Conservation (phyloP, 768 basidiomycete genomes). For the Amanita jacksonii region DNA sequence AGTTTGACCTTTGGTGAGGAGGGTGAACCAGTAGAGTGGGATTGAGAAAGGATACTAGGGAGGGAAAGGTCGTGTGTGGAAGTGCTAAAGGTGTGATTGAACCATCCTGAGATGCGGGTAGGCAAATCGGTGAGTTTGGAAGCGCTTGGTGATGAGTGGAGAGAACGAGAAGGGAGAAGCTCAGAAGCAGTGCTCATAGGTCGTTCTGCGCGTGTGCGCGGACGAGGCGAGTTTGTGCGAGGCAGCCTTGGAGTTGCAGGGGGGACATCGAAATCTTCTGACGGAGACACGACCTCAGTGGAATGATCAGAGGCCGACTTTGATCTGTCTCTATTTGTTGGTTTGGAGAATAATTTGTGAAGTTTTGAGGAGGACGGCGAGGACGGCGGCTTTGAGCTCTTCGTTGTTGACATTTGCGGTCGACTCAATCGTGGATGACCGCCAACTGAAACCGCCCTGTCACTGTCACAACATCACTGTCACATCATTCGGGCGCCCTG, state of each 20-base stretch:
- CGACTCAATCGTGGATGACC: too few relatives aligned
- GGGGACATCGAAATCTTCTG: not conserved
- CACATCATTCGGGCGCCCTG: too few relatives aligned
- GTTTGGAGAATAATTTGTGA: too few relatives aligned
- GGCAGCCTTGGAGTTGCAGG: not conserved
- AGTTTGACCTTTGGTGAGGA: constrained; percentile 20
- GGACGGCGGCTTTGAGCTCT: too few relatives aligned
- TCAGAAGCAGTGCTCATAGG: constrained; percentile 37
- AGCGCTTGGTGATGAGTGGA: constrained; percentile 40
- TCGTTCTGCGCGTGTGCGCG: constrained; percentile 47
- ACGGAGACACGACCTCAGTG: not conserved
- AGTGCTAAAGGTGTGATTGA: constrained; percentile 66
- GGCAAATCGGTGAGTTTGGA: constrained; percentile 60
- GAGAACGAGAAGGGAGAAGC: constrained; percentile 20
- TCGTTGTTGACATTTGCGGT: too few relatives aligned
- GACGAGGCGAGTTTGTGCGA: constrained; percentile 18
- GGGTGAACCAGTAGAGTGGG: constrained; percentile 16
- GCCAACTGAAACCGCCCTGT: too few relatives aligned
- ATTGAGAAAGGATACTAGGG: constrained; percentile 45
- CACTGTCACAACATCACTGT: too few relatives aligned
- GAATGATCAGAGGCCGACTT: not conserved
- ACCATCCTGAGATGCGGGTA: constrained; percentile 71
- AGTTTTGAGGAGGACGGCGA: not conserved
- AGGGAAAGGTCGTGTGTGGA: constrained; percentile 68
- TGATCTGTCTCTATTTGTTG: not conserved